Conservation (phyloP, 805 yeast genomes). For the Soucietia sequanensis region DNA sequence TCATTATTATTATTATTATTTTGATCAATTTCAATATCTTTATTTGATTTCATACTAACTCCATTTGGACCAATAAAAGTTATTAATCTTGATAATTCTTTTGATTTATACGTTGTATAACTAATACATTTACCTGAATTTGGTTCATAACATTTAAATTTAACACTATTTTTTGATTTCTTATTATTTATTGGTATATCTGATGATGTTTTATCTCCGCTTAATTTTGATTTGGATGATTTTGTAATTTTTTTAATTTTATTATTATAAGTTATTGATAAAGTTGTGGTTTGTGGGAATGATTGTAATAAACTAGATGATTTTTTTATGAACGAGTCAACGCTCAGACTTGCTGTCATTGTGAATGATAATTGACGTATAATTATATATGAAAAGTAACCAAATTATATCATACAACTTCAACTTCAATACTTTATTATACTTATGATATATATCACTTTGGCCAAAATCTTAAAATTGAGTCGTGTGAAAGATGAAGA, state of each 20-base stretch:
- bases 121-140: slow-evolving; percentile 59
- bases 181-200: too few species aligned
- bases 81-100: slow-evolving; percentile 72
- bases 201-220: slow-evolving; percentile 12
- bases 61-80: slow-evolving; percentile 73
- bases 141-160: slow-evolving; percentile 66
- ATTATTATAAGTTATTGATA: slow-evolving; percentile 39
- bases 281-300: slow-evolving; percentile 32
- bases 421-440: too few species aligned
- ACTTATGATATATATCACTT: too few species aligned
- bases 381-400: too few species aligned
- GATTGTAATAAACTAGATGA: slow-evolving; percentile 34
- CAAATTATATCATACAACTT: too few species aligned
- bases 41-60: slow-evolving; percentile 39
- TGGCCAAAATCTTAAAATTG: too few species aligned
- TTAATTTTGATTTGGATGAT: slow-evolving; percentile 6
- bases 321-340: slow-evolving; percentile 28
- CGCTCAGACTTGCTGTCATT: too few species aligned
- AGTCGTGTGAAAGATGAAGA: too few species aligned
- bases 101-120: slow-evolving; percentile 57
- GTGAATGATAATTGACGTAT: too few species aligned
- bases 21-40: slow-evolving; percentile 10
- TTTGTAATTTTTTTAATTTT: slow-evolving; percentile 19
- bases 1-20: slow-evolving; percentile 8
- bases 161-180: slow-evolving; percentile 34